Evolutionary conservation across 2,329 filamentous ascomycete genomes (phyloP), one percentile per base, ranked within the genome.

Genomic region (Hymenotorrendiella dingleyae): DNA sequence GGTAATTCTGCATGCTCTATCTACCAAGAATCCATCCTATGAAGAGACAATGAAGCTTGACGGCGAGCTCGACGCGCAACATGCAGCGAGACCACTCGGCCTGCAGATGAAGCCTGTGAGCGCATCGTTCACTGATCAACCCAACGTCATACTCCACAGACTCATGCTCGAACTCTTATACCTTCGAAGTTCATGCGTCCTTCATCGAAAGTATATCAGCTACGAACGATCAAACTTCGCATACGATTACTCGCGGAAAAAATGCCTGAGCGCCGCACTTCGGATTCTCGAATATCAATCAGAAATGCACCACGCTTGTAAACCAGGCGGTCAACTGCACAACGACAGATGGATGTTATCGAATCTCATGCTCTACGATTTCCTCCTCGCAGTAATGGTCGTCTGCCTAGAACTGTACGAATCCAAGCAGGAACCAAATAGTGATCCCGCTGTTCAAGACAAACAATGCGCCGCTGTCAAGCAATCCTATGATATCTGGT

Each of bases 221-320:
- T 24, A 43, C 22, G 27, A 72, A 71, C 2, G 58, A 76, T 4
- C 66, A 64, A 7, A 63, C 68, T n/a, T 58, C 74, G 27, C 9
- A 49, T 73, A 75, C 49, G 66, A 69, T 42, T 73, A 74, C 59
- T 76, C 74, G 14, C 67, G 74, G 10, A 65, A 65, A 29, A 64
- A 66, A 22, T 77, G 73, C 45, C 59, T 77, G 4, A 63, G 73
- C 22, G 68, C 66, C 8, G 73, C 72, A 4, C 50, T 72, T 17
- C 58, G 60, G 5, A 58, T 78, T 32, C 61, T 78, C 3, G 57
- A 63, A 2, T 69, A 70, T 47, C 74, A 78, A 35, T 30, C 41
- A 14, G 46, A 51, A 16, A 22, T 49, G 26, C 21, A 47, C 29
- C 3, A 6, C n/a, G 41, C 44, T 5, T 42, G 41, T 28, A 37